Evolutionary conservation across 2,329 filamentous ascomycete species (phyloP).

Genomic region (Paecilomyces formosus): DNA sequence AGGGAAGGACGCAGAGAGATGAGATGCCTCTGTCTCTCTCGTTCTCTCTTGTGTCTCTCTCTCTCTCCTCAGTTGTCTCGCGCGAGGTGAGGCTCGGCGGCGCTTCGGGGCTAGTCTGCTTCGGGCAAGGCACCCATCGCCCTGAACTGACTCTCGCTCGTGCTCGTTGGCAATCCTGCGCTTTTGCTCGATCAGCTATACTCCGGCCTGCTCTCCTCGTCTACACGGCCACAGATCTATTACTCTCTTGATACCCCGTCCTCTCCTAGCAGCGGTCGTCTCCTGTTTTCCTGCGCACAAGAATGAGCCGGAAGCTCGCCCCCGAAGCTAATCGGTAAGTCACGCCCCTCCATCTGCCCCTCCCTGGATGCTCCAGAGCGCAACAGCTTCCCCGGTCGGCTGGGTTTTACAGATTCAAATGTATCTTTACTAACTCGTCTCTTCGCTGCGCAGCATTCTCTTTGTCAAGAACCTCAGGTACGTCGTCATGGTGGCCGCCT

Average conservation of each 20-base stretch:
- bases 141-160: conserved; percentile 9
- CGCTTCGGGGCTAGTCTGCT: not conserved
- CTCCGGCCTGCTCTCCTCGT: too few species aligned
- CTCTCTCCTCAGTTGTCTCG: conserved; percentile 6
- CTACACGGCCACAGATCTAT: conserved; percentile 8
- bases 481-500: conserved; percentile 20
- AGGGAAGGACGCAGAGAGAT: not conserved
- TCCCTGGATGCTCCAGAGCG: conserved; percentile 8
- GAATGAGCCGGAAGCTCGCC: conserved; percentile 68
- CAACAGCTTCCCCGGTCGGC: not conserved
- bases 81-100: not conserved
- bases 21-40: not conserved
- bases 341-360: conserved; percentile 20
- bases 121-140: not conserved
- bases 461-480: conserved; percentile 99
- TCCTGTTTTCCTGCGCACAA: conserved; percentile 16
- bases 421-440: conserved; percentile 1
- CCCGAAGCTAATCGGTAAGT: conserved; percentile 97
- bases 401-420: not conserved
- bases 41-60: not conserved
- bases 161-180: conserved; percentile 10
- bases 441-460: conserved; percentile 64
- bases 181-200: too few species aligned
- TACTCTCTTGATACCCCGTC: conserved; percentile 11
- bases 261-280: not conserved